Evolutionary conservation across 2,329 filamentous ascomycete species (phyloP).

Genomic region (Fusarium dlaminii): DNA sequence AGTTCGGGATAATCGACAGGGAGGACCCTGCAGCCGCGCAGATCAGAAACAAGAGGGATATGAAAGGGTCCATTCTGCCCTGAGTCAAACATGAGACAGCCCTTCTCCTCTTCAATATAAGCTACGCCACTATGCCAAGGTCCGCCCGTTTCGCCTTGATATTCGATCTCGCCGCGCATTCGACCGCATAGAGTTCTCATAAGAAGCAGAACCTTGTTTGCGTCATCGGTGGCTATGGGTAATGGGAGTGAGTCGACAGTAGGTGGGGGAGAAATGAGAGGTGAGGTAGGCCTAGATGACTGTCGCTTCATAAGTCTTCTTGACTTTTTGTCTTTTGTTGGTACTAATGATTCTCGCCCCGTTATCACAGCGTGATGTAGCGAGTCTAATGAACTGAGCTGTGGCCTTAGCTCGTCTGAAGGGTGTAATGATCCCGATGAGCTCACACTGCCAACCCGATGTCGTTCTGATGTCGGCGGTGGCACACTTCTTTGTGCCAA

Average conservation of each 20-base stretch:
- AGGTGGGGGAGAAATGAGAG: conserved; percentile 62
- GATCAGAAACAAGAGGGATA: conserved; percentile 73
- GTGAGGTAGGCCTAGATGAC: conserved; percentile 67
- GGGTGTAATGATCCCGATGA: conserved; percentile 66
- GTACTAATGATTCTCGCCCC: conserved; percentile 48
- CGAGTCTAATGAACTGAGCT: conserved; percentile 52
- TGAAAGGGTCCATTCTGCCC: conserved; percentile 73
- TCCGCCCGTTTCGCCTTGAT: conserved; percentile 68
- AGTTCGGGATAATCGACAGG: conserved; percentile 59
- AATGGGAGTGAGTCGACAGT: conserved; percentile 68
- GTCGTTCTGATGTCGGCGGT: conserved; percentile 59
- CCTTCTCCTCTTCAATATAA: conserved; percentile 80
- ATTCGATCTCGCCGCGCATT: conserved; percentile 83
- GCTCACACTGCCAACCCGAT: conserved; percentile 76
- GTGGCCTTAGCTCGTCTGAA: conserved; percentile 58
- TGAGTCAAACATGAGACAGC: conserved; percentile 78
- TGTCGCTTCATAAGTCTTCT: conserved; percentile 65
- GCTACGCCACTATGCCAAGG: conserved; percentile 77
- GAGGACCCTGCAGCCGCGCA: conserved; percentile 77
- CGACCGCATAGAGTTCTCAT: conserved; percentile 82
- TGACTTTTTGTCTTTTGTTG: conserved; percentile 54
- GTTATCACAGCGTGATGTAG: conserved; percentile 54
- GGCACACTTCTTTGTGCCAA: conserved; percentile 56
- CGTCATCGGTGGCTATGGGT: conserved; percentile 71
- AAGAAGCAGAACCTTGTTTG: conserved; percentile 75